A percentile compares a stretch with the other conserved stretches of the same genome.
Evolutionary conservation across 306 rosid species (phyloP).

Genomic region (Fragaria iinumae): DNA sequence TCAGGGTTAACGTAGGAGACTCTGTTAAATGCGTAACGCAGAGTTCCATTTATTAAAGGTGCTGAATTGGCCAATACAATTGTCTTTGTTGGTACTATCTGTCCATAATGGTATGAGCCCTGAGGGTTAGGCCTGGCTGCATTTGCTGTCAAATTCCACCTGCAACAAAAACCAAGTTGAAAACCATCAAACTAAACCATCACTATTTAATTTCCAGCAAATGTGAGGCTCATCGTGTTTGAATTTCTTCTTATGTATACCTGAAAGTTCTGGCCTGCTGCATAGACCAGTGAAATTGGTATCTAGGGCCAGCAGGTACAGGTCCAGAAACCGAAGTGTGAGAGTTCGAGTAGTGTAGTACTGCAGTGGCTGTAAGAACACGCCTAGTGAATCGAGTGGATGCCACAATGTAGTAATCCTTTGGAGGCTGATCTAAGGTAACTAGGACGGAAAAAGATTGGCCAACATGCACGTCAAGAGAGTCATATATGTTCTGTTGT

Average conservation of each 20-base stretch:
- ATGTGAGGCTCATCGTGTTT: neutral
- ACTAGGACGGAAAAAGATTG: slow-evolving; percentile 81
- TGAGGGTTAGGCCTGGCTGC: slow-evolving; percentile 99
- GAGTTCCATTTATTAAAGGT: slow-evolving; percentile 73
- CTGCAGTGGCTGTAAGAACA: slow-evolving; percentile 60
- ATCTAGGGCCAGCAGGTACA: slow-evolving; percentile 63
- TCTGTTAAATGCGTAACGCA: slow-evolving; percentile 68
- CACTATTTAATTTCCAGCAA: neutral
- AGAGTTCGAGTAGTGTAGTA: slow-evolving; percentile 77
- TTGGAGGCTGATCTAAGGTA: slow-evolving; percentile 73
- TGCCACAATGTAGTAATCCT: slow-evolving; percentile 81
- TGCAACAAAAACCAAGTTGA: slow-evolving; percentile 33
- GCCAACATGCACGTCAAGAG: slow-evolving; percentile 93
- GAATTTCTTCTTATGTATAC: slow-evolving; percentile 25
- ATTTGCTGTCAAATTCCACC: slow-evolving; percentile 96
- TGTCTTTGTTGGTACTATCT: slow-evolving; percentile 54
- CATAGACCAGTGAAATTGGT: slow-evolving; percentile 67
- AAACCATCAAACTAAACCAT: slow-evolving; percentile 15
- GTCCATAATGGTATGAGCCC: slow-evolving; percentile 95
- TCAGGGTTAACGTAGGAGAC: slow-evolving; percentile 75
- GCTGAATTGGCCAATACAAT: slow-evolving; percentile 74
- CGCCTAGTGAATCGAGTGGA: slow-evolving; percentile 70
- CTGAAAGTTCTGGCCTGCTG: slow-evolving; percentile 87
- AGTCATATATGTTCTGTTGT: slow-evolving; percentile 68
- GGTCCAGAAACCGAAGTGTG: slow-evolving; percentile 62